phyloP scores from a whole-genome alignment of 2,329 filamentous ascomycete genomes.

The Chrysoporthe cubensis region DNA sequence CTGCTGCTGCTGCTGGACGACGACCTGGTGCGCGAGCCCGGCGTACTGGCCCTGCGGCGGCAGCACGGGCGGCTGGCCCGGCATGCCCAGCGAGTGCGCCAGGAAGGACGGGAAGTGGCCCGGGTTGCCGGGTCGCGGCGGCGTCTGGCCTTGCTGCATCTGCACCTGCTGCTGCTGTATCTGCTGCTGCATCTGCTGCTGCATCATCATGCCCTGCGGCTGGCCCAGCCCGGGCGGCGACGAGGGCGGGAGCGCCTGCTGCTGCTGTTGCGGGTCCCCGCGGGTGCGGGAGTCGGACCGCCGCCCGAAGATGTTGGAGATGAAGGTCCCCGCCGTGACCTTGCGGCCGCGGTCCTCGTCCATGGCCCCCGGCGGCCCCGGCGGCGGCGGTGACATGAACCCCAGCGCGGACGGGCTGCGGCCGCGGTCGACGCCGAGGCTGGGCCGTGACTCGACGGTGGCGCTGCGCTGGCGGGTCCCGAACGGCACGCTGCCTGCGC shows the following conservation, averaged over 20 bases:
- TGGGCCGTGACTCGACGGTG: slow-evolving; percentile 30
- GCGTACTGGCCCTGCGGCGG: slow-evolving; percentile 28
- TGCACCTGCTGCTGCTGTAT: no score
- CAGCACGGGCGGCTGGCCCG: slow-evolving; percentile 24
- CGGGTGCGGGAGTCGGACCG: slow-evolving; percentile 30
- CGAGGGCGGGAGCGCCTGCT: not conserved
- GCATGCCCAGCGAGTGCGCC: slow-evolving; percentile 25
- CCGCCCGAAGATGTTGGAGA: slow-evolving; percentile 33
- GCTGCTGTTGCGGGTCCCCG: slow-evolving; percentile 23
- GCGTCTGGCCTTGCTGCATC: slow-evolving; percentile 24
- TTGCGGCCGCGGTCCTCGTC: slow-evolving; percentile 34
- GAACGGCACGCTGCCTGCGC: slow-evolving; percentile 1
- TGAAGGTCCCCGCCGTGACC: slow-evolving; percentile 31
- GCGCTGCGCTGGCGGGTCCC: slow-evolving; percentile 30
- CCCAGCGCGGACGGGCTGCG: slow-evolving; percentile 24
- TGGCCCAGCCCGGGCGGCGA: slow-evolving; percentile 25
- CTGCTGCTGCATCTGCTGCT: no score
- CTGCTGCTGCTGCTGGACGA: slow-evolving; percentile 13
- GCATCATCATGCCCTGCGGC: slow-evolving; percentile 21
- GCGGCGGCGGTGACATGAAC: not conserved
- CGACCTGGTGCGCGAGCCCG: slow-evolving; percentile 18
- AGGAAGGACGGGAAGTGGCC: slow-evolving; percentile 22
- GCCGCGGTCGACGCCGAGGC: slow-evolving; percentile 19
- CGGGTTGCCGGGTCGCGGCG: slow-evolving; percentile 22
- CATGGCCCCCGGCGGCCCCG: not conserved